phyloP scores from a whole-genome alignment of 352 stramenopile species.

The Hyaloperonospora brassicae region DNA sequence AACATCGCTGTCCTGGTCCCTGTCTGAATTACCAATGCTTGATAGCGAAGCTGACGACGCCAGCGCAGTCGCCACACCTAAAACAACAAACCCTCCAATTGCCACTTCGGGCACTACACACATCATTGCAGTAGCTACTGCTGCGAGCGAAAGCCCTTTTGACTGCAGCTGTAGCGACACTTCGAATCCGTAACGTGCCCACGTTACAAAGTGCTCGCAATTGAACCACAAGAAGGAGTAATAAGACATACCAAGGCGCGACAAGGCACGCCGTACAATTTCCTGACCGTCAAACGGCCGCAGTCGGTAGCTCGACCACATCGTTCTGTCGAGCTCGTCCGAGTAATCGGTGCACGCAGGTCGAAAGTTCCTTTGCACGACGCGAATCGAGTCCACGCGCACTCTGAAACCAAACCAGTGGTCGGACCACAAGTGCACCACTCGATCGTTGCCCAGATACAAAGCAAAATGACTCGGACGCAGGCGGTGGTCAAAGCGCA shows the following conservation, averaged over 20 bases:
- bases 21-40: too few species aligned
- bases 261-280: conserved; percentile 36
- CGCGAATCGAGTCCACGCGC: conserved; percentile 51
- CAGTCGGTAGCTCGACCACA: conserved; percentile 36
- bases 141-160: conserved; percentile 42
- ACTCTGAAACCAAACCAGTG: conserved; percentile 37
- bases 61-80: too few species aligned
- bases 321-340: conserved; percentile 39
- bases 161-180: conserved; percentile 50
- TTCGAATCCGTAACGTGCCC: conserved; percentile 48
- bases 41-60: too few species aligned
- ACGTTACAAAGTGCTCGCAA: conserved; percentile 77
- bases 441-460: conserved; percentile 34
- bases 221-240: conserved; percentile 56
- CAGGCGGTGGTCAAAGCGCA: conserved; percentile 51
- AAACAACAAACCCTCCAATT: too few species aligned
- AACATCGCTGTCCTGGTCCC: too few species aligned
- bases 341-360: conserved; percentile 35
- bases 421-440: conserved; percentile 63
- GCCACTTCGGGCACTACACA: too few species aligned
- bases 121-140: conserved; percentile 23
- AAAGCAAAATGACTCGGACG: conserved; percentile 57
- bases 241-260: conserved; percentile 39
- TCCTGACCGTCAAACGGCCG: conserved; percentile 36
- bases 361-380: conserved; percentile 18